Conservation (phyloP, 192 early-diverging fungal genomes). For the Backusella luteola region DNA sequence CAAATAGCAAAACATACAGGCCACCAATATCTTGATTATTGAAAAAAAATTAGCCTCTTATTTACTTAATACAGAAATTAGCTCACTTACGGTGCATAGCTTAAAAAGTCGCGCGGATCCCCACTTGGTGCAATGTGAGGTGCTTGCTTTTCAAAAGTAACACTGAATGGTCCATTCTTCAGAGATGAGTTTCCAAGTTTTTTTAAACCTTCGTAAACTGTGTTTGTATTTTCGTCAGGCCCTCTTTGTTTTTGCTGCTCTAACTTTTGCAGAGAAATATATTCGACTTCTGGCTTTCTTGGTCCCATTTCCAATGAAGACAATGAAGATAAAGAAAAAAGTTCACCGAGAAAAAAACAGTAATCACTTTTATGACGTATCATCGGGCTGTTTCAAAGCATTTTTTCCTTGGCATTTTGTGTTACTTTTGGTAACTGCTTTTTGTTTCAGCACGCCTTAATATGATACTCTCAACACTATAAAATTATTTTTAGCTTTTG, state of each 20-base stretch:
- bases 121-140: conserved; percentile 28
- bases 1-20: conserved; percentile 16
- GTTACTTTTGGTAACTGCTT: neutral
- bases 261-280: conserved; percentile 1
- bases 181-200: conserved; percentile 27
- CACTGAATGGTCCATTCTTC: conserved; percentile 31
- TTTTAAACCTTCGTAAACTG: conserved; percentile 9
- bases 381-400: neutral
- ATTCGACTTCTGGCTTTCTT: conserved; percentile 26
- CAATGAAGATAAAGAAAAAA: neutral
- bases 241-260: neutral
- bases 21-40: conserved; percentile 27
- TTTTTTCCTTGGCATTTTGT: neutral
- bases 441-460: neutral
- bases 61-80: neutral
- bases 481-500: too few relatives aligned
- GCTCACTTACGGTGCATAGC: conserved; percentile 34
- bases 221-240: neutral
- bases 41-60: neutral
- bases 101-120: conserved; percentile 32
- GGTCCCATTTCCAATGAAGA: conserved; percentile 13
- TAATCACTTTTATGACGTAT: neutral
- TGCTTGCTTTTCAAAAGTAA: conserved; percentile 15
- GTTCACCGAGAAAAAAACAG: neutral
- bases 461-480: too few relatives aligned